Percentiles rank a stretch among this genome's conserved stretches.
phyloP scores from a whole-genome alignment of 2,329 filamentous ascomycete species.

The Teratosphaeria pseudoeucalypti region DNA sequence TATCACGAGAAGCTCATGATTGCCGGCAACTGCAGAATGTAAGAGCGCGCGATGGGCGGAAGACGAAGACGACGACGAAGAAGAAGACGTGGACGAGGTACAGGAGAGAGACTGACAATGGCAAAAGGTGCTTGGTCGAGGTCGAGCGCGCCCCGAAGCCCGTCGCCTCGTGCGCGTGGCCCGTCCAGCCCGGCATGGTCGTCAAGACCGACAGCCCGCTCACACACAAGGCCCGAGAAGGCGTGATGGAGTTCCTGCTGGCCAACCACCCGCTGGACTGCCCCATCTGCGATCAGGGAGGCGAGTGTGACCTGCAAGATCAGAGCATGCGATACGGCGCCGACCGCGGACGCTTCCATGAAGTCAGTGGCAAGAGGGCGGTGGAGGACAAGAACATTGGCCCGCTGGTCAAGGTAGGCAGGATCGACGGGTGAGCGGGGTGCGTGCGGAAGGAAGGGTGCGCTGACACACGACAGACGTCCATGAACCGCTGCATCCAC shows the following conservation, averaged over 20 bases:
- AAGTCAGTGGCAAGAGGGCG: conserved; percentile 87
- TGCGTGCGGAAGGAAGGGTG: neutral
- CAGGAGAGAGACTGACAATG: neutral
- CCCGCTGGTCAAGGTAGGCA: conserved; percentile 67
- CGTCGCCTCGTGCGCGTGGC: conserved; percentile 97
- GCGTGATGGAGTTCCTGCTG: conserved; percentile 96
- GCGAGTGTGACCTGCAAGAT: conserved; percentile 97
- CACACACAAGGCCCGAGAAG: conserved; percentile 94
- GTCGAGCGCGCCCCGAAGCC: conserved; percentile 94
- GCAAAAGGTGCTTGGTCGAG: conserved; percentile 67
- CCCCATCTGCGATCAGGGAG: conserved; percentile 96
- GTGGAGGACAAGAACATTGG: conserved; percentile 99
- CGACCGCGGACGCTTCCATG: conserved; percentile 93
- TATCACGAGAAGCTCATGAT: conserved; percentile 99
- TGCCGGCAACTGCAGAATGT: conserved; percentile 97
- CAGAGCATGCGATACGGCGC: conserved; percentile 98
- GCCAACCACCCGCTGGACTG: conserved; percentile 95
- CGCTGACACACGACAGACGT: conserved; percentile 48
- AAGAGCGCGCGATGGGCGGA: neutral
- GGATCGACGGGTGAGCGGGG: neutral
- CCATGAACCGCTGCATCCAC: conserved; percentile 99
- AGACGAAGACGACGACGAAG: neutral
- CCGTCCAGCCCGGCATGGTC: conserved; percentile 95
- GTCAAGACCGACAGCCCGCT: conserved; percentile 97
- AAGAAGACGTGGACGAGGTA: neutral